Evolutionary conservation across 2,329 filamentous ascomycete genomes (phyloP), one percentile per base, ranked within the genome.

Genomic region (Alternaria sp.): DNA sequence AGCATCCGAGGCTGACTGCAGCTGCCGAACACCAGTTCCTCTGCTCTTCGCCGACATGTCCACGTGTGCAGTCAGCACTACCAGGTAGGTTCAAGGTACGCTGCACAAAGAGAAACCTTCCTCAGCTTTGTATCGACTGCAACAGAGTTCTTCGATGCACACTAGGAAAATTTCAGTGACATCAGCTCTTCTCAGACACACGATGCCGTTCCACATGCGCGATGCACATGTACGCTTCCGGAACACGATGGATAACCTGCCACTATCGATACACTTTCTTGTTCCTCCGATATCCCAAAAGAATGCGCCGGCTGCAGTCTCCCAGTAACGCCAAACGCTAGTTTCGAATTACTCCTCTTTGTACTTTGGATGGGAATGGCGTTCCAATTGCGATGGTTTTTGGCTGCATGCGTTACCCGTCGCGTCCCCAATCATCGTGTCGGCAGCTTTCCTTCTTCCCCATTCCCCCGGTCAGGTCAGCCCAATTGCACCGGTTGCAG

Each of bases 251-350:
- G 57, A 65, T 65, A 62, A 54, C 52, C 45, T 19, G 17, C 32
- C 46, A 19, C 32, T 66, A 71, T 72, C 64, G 65, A 69, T 69
- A 67, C 66, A 61, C 66, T 67, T 57, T 64, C 63, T 32, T 56
- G 59, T 65, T 70, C 63, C 63, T 50, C 58, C 62, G 61, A 61
- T 60, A 11, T 30, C 61, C 62, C 54, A 45, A 46, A 58, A 58
- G 43, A 59, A 62, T 54, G 54, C 54, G 50, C 57, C 28, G 40
- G 28, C 62, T 12, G 26, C 57, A 45, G 36, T 23, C 7, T 45
- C 13, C 49, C 40, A 26, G 40, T 50, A 17, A 58, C 55, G 44
- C 57, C 50, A 40, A 25, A 26, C 30, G 28, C 50, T 28, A 43
- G 51, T 51, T 55, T 6, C 12, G 21, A 23, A 50, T 32, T n/a